These are phyloP conservation scores for Xylariales sp. DNA, from an alignment of 2,329 filamentous ascomycete species.

Conservation along the genomic window DNA sequence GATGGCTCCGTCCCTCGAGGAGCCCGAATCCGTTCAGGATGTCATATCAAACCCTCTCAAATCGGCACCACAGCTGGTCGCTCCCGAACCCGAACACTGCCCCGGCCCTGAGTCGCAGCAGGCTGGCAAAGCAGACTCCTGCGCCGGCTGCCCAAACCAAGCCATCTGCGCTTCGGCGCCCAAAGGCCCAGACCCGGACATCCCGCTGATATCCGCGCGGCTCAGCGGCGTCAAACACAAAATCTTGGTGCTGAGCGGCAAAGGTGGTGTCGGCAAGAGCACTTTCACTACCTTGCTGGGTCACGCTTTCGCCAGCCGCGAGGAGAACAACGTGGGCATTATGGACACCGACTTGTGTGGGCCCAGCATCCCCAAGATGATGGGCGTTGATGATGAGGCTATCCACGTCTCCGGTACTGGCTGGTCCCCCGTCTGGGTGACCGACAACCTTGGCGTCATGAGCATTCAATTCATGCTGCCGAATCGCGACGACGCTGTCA, in stretches of 20 bases:
- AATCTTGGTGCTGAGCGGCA: conserved; percentile 86
- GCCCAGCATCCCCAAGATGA: conserved; percentile 96
- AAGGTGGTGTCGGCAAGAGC: conserved; percentile 94
- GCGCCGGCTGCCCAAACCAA: conserved; percentile 94
- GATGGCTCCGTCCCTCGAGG: conserved; percentile 85
- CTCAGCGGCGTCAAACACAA: conserved; percentile 84
- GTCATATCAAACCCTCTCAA: conserved; percentile 74
- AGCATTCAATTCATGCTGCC: conserved; percentile 98
- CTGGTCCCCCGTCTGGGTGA: conserved; percentile 94
- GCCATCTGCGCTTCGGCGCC: conserved; percentile 89
- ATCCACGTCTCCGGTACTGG: conserved; percentile 86
- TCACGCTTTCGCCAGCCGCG: conserved; percentile 82
- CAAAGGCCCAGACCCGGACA: conserved; percentile 93
- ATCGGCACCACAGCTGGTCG: conserved; percentile 77
- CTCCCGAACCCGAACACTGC: conserved; percentile 95
- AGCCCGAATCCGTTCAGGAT: conserved; percentile 60
- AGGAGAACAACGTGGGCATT: conserved; percentile 76
- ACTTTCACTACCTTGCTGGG: conserved; percentile 87
- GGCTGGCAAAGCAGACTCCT: conserved; percentile 72
- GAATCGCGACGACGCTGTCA: conserved; percentile 88
- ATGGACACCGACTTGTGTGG: conserved; percentile 99
- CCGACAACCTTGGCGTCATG: conserved; percentile 93
- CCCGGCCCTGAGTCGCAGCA: conserved; percentile 79
- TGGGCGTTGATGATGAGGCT: conserved; percentile 90
- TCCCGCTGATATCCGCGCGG: conserved; percentile 79